A percentile compares a stretch with the other conserved stretches of the same genome.
Conservation (phyloP, 2,329 filamentous ascomycete genomes). For the Exophiala xenobiotica region DNA sequence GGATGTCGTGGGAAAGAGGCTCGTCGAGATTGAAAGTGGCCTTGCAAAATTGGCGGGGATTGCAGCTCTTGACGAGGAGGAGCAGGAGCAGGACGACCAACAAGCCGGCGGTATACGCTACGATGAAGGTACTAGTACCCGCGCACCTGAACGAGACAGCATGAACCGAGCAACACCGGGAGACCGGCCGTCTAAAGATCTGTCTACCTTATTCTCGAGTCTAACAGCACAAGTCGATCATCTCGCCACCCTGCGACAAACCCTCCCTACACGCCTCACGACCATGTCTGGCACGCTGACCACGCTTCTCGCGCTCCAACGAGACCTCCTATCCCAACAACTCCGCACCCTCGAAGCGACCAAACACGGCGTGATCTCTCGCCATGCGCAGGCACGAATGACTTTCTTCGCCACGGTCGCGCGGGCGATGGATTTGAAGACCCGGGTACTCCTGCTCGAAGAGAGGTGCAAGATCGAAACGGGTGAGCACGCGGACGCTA, state of each 20-base stretch:
- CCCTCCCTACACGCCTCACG: conserved; percentile 7
- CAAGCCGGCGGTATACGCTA: too few species aligned
- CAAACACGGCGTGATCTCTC: conserved; percentile 27
- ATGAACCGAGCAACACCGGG: too few species aligned
- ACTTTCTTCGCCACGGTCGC: conserved; percentile 24
- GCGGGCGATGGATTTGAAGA: conserved; percentile 26
- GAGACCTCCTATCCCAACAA: conserved; percentile 5
- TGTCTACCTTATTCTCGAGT: conserved; percentile 2
- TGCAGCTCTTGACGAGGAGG: too few species aligned
- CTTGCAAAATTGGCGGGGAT: conserved; percentile 1
- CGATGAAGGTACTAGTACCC: too few species aligned
- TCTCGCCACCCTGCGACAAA: conserved; percentile 7
- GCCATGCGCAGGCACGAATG: conserved; percentile 15
- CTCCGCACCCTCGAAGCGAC: conserved; percentile 24
- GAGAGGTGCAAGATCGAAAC: conserved; percentile 39
- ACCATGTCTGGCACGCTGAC: conserved; percentile 5
- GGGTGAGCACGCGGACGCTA: conserved; percentile 38
- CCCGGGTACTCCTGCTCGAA: conserved; percentile 20
- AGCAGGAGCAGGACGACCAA: too few species aligned
- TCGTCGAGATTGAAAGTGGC: conserved; percentile 8
- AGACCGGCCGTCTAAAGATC: too few species aligned
- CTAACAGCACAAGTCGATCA: conserved; percentile 6
- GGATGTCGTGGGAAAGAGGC: not conserved
- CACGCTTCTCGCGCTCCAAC: conserved; percentile 13
- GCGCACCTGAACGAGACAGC: too few species aligned